A percentile compares a stretch with the other conserved stretches of the same genome.
These are phyloP conservation scores for Pseudoscleropodium purum DNA, from an alignment of 225 moss, liverwort and hornwort genomes.

Conservation along the genomic window DNA sequence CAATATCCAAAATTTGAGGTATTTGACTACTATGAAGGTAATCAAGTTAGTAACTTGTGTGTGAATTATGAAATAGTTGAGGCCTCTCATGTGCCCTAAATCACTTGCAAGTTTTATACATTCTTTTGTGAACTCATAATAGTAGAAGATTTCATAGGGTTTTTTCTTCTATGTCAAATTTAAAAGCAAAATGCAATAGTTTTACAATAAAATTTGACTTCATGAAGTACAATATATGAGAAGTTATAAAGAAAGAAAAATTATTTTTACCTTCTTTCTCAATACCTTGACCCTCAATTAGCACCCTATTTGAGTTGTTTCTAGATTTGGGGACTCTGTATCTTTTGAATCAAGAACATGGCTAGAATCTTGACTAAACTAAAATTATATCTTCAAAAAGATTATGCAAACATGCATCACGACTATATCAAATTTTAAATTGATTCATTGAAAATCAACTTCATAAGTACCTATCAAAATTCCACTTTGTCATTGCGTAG, in stretches of 20 bases:
- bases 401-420: background rate
- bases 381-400: too few relatives aligned
- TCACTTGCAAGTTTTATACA: background rate
- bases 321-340: background rate
- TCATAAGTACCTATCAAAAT: background rate
- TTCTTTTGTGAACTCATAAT: background rate
- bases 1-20: background rate
- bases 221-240: background rate
- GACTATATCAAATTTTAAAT: background rate
- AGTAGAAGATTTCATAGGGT: background rate
- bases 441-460: background rate
- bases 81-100: fast-evolving
- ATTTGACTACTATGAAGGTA: background rate
- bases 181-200: background rate
- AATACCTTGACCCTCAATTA: background rate
- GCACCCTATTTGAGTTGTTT: background rate
- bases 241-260: background rate
- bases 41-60: background rate
- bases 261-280: background rate
- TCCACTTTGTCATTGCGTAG: background rate
- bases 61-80: background rate
- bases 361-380: background rate
- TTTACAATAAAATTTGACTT: background rate
- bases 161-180: background rate
- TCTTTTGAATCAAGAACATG: background rate